A percentile compares a stretch with the other conserved stretches of the same genome.
These are phyloP conservation scores for Orbilia javanica DNA, from an alignment of 2,329 filamentous ascomycete species.

Conservation along the genomic window DNA sequence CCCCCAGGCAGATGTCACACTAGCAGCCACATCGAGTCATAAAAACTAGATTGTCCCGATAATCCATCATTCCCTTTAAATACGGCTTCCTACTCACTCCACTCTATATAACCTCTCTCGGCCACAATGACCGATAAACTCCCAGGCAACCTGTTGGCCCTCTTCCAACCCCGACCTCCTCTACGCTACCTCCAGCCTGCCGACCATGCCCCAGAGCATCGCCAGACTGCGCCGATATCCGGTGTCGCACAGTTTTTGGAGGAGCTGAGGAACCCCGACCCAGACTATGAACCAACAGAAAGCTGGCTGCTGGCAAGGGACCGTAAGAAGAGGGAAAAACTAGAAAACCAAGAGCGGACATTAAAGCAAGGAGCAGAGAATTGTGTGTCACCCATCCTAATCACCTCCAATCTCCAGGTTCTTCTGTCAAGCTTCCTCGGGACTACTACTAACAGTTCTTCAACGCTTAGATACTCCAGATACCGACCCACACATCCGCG, in stretches of 20 bases:
- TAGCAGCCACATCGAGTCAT: slow-evolving; percentile 32
- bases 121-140: slow-evolving; percentile 92
- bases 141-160: slow-evolving; percentile 88
- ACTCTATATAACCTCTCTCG: slow-evolving; percentile 48
- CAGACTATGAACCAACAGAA: slow-evolving; percentile 81
- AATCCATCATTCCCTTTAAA: slow-evolving; percentile 11
- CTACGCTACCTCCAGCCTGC: slow-evolving; percentile 87
- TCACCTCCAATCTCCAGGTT: neutral
- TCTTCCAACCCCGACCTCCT: slow-evolving; percentile 94
- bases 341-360: slow-evolving; percentile 74
- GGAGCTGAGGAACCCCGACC: slow-evolving; percentile 81
- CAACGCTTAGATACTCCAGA: slow-evolving; percentile 77
- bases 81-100: neutral
- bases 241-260: slow-evolving; percentile 82
- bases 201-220: slow-evolving; percentile 85
- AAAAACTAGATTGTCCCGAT: neutral
- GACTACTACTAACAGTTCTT: slow-evolving; percentile 56
- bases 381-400: slow-evolving; percentile 69
- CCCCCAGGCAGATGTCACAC: slow-evolving; percentile 20
- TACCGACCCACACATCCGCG: slow-evolving; percentile 88
- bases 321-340: slow-evolving; percentile 84
- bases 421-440: neutral
- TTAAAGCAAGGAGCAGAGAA: slow-evolving; percentile 74
- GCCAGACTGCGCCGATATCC: slow-evolving; percentile 78
- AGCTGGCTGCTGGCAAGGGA: slow-evolving; percentile 92